Evolutionary conservation across 2,329 filamentous ascomycete species (phyloP), one percentile per base, ranked within the genome.

Genomic region (Coniochaeta ligniaria): DNA sequence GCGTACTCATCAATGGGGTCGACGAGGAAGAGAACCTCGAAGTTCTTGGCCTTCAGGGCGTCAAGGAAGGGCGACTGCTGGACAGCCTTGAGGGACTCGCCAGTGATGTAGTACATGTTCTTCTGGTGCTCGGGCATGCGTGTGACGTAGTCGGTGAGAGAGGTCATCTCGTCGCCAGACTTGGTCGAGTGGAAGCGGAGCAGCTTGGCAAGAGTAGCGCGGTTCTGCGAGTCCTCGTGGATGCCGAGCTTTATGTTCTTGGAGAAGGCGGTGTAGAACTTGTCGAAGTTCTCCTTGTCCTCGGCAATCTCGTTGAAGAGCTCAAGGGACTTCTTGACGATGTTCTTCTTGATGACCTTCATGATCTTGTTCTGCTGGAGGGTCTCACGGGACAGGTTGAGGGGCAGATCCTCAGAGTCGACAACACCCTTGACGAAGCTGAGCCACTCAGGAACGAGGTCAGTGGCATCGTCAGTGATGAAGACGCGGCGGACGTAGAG

Each of bases 311-410:
- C 95, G 73, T 88, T 87, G 90, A 99, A 99, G 78, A 99, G 92
- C 86, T 99, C 95, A 68, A 99, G 92, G 67, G 92, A 91, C 91
- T 99, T 99, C 93, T 98, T 99, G 86, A 99, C 93, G 68, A 99
- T 96, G 89, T 99, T 99, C 92, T 99, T 99, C 89, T 96, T 96
- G 87, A 98, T 98, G 79, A 98, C 95, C 90, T 98, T 98, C 95
- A 98, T 98, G 86, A 99, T 99, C 92, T 98, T 98, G 91, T 98
- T 99, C 86, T 98, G 95, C 83, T 99, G 95, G 58, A 99, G 92
- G 62, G 94, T 98, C 89, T 99, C 95, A 90, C 95, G 95, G 74
- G 95, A 98, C 83, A 99, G 81, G 88, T 99, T 99, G 79, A 99
- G 90, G 71, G 95, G 95, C 65, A 99, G 90, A 78, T 99, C 95